Evolutionary conservation across 129 eudicot species (phyloP).

Genomic region (Deinandra increscens): DNA sequence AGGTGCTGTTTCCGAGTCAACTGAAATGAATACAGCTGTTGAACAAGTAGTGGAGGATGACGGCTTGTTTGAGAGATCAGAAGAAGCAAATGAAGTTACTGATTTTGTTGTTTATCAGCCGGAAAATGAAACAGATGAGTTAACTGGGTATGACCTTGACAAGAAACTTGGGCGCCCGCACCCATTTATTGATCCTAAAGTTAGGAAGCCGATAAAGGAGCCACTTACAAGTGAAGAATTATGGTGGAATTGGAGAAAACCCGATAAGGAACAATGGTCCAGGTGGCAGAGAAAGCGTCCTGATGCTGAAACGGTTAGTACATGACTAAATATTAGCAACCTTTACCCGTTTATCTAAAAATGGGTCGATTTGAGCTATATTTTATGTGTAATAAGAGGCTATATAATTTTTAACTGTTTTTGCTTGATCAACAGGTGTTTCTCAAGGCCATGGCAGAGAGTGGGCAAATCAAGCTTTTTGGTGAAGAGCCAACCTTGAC

Average conservation of each 20-base stretch:
- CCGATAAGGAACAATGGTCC: slow-evolving; percentile 87
- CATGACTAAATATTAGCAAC: neutral
- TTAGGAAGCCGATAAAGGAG: slow-evolving; percentile 58
- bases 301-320: slow-evolving; percentile 89
- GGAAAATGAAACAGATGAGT: slow-evolving; percentile 53
- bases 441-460: slow-evolving; percentile 97
- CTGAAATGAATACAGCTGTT: slow-evolving; percentile 36
- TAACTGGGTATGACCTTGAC: slow-evolving; percentile 68
- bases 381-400: neutral
- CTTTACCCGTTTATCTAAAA: neutral
- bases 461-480: slow-evolving; percentile 93
- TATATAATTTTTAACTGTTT: neutral
- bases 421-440: slow-evolving; percentile 57
- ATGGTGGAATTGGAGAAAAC: slow-evolving; percentile 99
- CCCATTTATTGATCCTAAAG: slow-evolving; percentile 81
- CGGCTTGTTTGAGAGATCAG: slow-evolving; percentile 42
- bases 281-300: slow-evolving; percentile 97
- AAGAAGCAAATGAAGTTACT: slow-evolving; percentile 51
- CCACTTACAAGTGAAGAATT: slow-evolving; percentile 91
- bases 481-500: slow-evolving; percentile 92
- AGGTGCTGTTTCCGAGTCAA: slow-evolving; percentile 47
- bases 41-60: slow-evolving; percentile 46
- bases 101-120: slow-evolving; percentile 79
- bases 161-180: slow-evolving; percentile 88
- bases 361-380: neutral